A percentile compares a stretch with the other conserved stretches of the same genome.
Evolutionary conservation across 2,329 filamentous ascomycete genomes (phyloP).

Genomic region (Epichloe brachyelytri): DNA sequence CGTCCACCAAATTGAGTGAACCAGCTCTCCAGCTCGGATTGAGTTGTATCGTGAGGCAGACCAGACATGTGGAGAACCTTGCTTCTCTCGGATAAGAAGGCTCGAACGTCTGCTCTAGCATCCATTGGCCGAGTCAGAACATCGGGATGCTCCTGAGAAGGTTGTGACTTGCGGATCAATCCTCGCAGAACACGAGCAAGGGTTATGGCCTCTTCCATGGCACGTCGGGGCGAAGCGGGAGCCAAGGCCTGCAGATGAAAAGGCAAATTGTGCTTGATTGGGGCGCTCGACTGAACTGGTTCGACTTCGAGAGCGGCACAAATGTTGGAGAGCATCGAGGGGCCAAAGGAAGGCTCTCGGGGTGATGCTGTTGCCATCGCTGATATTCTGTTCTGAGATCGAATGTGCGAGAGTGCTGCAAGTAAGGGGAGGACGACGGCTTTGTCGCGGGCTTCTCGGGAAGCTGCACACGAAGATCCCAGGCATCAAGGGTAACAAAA

Average conservation of each 20-base stretch:
- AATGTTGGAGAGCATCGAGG: conserved; percentile 91
- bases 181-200: conserved; percentile 84
- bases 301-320: conserved; percentile 97
- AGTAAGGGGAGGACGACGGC: conserved; percentile 95
- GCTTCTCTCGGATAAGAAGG: conserved; percentile 89
- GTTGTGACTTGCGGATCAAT: conserved; percentile 91
- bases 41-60: conserved; percentile 92
- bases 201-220: conserved; percentile 95
- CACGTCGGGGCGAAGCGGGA: conserved; percentile 85
- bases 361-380: conserved; percentile 96
- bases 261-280: conserved; percentile 96
- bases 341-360: conserved; percentile 91
- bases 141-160: conserved; percentile 83
- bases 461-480: conserved; percentile 95
- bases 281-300: conserved; percentile 90
- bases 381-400: conserved; percentile 96
- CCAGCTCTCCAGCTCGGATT: conserved; percentile 98
- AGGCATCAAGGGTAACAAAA: conserved; percentile 95
- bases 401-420: conserved; percentile 95
- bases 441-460: conserved; percentile 98
- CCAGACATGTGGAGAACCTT: conserved; percentile 98
- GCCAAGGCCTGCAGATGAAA: conserved; percentile 96
- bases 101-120: conserved; percentile 87
- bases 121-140: conserved; percentile 93
- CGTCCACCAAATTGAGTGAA: conserved; percentile 97